These are phyloP conservation scores for Epicoccum sorghinum DNA, from an alignment of 2,329 filamentous ascomycete genomes.

Conservation along the genomic window DNA sequence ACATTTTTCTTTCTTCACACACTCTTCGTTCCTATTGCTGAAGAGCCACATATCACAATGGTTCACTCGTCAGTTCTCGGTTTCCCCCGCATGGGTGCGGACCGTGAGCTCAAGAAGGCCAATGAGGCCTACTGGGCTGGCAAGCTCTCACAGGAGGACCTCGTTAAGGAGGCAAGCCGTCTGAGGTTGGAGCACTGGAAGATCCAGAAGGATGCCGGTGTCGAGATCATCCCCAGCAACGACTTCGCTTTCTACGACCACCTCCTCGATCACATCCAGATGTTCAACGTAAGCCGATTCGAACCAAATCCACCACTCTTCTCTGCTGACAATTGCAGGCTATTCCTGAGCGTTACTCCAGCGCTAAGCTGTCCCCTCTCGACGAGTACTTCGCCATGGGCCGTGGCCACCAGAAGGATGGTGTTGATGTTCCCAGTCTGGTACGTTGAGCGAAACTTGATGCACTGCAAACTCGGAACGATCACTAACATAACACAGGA, in stretches of 20 bases:
- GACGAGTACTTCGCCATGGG: conserved; percentile 99
- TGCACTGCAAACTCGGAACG: no score
- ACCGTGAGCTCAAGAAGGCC: conserved; percentile 99
- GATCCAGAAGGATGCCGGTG: conserved; percentile 98
- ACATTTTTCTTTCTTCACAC: conserved; percentile 4
- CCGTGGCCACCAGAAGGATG: conserved; percentile 94
- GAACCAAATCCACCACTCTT: not conserved
- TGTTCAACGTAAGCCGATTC: conserved; percentile 78
- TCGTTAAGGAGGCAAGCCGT: conserved; percentile 94
- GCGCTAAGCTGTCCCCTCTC: conserved; percentile 82
- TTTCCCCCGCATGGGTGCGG: conserved; percentile 98
- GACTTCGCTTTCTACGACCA: conserved; percentile 99
- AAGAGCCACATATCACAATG: conserved; percentile 46
- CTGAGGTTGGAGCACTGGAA: conserved; percentile 98
- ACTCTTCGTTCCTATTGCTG: conserved; percentile 19
- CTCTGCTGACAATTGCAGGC: conserved; percentile 61
- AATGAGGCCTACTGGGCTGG: conserved; percentile 97
- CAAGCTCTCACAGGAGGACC: conserved; percentile 90
- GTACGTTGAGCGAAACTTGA: conserved; percentile 47
- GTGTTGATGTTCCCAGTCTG: conserved; percentile 88
- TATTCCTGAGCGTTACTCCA: conserved; percentile 90
- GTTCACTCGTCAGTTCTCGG: conserved; percentile 78
- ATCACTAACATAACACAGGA: conserved; percentile 60
- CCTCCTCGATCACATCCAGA: conserved; percentile 95
- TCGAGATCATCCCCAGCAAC: conserved; percentile 98